These are phyloP conservation scores for Lasiosphaeria miniovina DNA, from an alignment of 495 filamentous ascomycete genomes.

Conservation along the genomic window DNA sequence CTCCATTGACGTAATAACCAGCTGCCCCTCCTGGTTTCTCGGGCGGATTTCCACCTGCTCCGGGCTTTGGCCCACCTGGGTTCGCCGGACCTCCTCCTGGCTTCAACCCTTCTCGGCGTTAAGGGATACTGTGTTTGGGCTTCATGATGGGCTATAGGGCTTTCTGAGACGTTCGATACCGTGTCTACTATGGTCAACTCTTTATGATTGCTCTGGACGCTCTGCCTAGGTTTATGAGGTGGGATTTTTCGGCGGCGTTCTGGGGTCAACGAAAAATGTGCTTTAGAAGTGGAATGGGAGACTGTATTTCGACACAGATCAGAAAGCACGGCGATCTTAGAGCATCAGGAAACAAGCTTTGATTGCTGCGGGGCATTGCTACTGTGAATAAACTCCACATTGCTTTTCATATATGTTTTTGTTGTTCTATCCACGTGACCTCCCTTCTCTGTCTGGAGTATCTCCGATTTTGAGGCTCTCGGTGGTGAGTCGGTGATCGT, in stretches of 20 bases:
- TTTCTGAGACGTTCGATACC: too few relatives aligned
- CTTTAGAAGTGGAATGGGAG: constrained; percentile 8
- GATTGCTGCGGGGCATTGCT: background rate
- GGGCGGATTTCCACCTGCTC: constrained; percentile 44
- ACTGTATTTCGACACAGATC: background rate
- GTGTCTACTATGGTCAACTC: too few relatives aligned
- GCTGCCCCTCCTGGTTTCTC: constrained; percentile 65
- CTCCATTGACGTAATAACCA: constrained; percentile 7
- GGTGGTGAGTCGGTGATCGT: too few relatives aligned
- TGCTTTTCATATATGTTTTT: background rate
- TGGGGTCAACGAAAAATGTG: constrained; percentile 25
- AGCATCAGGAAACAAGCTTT: background rate
- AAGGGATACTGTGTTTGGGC: constrained; percentile 3
- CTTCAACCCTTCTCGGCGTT: background rate
- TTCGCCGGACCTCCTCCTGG: constrained; percentile 52
- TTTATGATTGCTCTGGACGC: constrained; percentile 9
- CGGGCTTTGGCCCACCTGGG: constrained; percentile 45
- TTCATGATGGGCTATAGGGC: background rate
- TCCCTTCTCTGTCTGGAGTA: too few relatives aligned
- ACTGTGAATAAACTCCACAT: background rate
- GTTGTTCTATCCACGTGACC: too few relatives aligned
- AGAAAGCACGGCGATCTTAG: background rate
- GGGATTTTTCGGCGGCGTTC: constrained; percentile 26
- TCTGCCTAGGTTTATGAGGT: constrained; percentile 20
- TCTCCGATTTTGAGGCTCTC: too few relatives aligned